Conservation (phyloP, 2,329 filamentous ascomycete species). For the Coleophoma crateriformis region DNA sequence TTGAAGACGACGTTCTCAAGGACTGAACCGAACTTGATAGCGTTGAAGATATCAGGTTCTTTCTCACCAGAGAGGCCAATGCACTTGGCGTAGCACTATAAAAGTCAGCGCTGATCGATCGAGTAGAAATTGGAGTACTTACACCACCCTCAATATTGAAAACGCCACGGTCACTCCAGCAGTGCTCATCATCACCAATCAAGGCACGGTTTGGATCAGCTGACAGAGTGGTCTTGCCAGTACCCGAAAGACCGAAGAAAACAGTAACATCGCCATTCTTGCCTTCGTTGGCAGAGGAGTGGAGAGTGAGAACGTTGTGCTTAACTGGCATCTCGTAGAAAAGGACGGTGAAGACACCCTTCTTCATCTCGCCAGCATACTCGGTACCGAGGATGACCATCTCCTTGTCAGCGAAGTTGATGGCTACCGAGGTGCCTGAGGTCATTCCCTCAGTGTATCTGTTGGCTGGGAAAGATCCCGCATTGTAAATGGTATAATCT, state of each 20-base stretch:
- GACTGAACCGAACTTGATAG: conserved; percentile 94
- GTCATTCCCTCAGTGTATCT: conserved; percentile 98
- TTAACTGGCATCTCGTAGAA: conserved; percentile 99
- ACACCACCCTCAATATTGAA: conserved; percentile 98
- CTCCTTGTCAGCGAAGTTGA: conserved; percentile 99
- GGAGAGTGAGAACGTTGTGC: conserved; percentile 96
- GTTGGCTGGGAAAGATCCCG: conserved; percentile 96
- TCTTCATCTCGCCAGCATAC: conserved; percentile 97
- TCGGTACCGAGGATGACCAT: conserved; percentile 99
- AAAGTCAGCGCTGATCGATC: conserved; percentile 5
- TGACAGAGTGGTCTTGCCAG: conserved; percentile 96
- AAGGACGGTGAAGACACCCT: conserved; percentile 96
- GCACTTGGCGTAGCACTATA: conserved; percentile 90
- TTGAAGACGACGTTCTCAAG: conserved; percentile 99
- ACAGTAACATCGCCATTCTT: conserved; percentile 92
- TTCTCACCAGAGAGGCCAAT: conserved; percentile 97
- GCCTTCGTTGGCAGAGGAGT: conserved; percentile 98
- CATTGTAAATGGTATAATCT: conserved; percentile 99
- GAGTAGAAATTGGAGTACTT: conserved; percentile 13
- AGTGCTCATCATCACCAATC: conserved; percentile 99
- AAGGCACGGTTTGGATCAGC: conserved; percentile 93
- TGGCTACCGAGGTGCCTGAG: conserved; percentile 92
- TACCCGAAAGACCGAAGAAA: conserved; percentile 98
- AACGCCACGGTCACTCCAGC: conserved; percentile 93
- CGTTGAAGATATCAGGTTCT: conserved; percentile 95